Conservation (phyloP, 176 grass and related monocot species). For the Bothriochloa decipiens region DNA sequence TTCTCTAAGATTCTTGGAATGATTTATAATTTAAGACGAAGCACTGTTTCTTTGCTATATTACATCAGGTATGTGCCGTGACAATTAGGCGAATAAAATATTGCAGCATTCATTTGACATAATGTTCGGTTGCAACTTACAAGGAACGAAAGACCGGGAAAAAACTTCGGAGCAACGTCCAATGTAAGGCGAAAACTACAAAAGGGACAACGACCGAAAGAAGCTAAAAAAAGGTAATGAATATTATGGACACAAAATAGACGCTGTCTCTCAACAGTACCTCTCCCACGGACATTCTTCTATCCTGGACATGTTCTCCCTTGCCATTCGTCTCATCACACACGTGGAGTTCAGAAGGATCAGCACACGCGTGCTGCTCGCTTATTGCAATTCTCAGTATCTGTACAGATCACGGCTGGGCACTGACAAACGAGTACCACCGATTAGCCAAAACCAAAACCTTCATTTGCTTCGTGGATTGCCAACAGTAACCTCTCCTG, state of each 20-base stretch:
- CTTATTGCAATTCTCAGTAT: conserved; percentile 37
- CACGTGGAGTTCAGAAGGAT: conserved; percentile 16
- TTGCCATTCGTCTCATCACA: not conserved
- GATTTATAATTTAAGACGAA: too few relatives aligned
- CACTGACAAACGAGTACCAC: not conserved
- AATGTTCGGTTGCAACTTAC: conserved; percentile 39
- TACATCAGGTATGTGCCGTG: too few relatives aligned
- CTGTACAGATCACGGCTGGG: conserved; percentile 37
- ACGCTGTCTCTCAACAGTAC: conserved; percentile 12
- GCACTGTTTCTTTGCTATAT: too few relatives aligned
- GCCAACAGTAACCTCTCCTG: conserved; percentile 89
- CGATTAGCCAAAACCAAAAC: conserved; percentile 92
- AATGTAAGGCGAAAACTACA: conserved; percentile 29
- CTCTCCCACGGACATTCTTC: conserved; percentile 18
- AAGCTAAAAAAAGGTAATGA: conserved; percentile 16
- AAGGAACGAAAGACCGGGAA: not conserved
- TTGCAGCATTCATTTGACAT: conserved; percentile 23
- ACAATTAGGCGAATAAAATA: not conserved
- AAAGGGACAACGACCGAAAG: conserved; percentile 22
- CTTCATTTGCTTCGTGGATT: conserved; percentile 97
- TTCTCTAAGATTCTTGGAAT: too few relatives aligned
- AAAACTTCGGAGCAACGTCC: not conserved
- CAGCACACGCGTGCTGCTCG: conserved; percentile 12
- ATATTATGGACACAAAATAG: conserved; percentile 58
- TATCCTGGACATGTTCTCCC: conserved; percentile 4